Base-by-base conservation (phyloP, 1,139 yeast genomes). In the Zygosaccharomyces pseudobailii region DNA sequence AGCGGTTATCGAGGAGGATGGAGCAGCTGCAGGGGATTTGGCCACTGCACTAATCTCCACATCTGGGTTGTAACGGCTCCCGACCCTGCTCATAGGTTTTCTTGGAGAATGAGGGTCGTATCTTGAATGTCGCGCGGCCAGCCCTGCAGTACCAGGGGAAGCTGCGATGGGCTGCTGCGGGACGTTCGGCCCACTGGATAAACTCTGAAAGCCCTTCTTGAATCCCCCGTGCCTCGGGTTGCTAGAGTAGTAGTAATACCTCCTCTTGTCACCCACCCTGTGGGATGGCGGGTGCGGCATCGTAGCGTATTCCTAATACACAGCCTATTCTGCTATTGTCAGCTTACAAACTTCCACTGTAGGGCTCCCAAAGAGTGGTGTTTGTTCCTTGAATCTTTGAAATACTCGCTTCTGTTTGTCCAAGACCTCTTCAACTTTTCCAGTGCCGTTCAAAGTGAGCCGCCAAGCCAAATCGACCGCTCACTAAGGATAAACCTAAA, bases 201-300 rank as follows among this genome's bases (percentile, higher is more conserved):
- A 23, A 21, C 45, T 27, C 27, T 40, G 13, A 39, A 47, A 42
- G 9, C 37, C 40, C 38, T 45, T 48, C 42, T 51, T 49, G 24
- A 46, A 38, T 19, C 44, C 43, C 6, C 52, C 50, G 22, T 49
- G 41, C 41, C 52, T 43, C 19, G 63, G 57, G 43, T 57, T 60
- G 42, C 56, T 57, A 10, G 56, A 52, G 42, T 41, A 39, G 36
- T 61, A 62, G 41, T 60, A 61, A 43, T 61, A 61, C 42, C 65
- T 52, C 53, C 61, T 62, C 52, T 61, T 60, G 33, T 61, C 65
- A 33, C 58, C 52, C 40, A 58, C 40, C 31, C 64, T 50, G 34
- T 62, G 59, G 24, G 65, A 52, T 31, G 57, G 54, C n/a, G 62
- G 58, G 41, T 27, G 41, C 32, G 41, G 33, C 41, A 38, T 38